Percentiles rank a stretch among this genome's conserved stretches.
These are phyloP conservation scores for Lobosporangium transversale DNA, from an alignment of 192 early-diverging fungal genomes.

Conservation along the genomic window DNA sequence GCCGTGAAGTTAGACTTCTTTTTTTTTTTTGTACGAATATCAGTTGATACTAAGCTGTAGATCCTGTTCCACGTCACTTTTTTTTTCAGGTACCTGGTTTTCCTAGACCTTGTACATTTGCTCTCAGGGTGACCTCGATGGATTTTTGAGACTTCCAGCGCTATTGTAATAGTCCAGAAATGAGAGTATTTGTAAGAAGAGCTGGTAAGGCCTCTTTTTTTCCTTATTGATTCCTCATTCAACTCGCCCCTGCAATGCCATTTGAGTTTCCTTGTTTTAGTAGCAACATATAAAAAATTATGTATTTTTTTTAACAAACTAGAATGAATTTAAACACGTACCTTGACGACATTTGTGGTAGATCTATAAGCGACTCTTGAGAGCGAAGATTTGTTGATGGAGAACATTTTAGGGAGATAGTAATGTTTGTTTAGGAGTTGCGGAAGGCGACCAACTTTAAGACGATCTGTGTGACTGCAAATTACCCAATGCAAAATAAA, in stretches of 20 bases:
- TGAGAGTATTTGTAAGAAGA: no score
- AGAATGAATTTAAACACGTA: constrained; percentile 4
- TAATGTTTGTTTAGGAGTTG: background rate
- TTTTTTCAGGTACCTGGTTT: constrained; percentile 35
- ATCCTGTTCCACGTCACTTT: background rate
- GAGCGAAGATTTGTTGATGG: constrained; percentile 36
- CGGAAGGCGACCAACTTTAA: background rate
- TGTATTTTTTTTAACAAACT: no score
- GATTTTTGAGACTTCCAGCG: constrained; percentile 52
- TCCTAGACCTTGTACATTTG: constrained; percentile 49
- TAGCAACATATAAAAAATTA: no score
- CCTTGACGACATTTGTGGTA: constrained; percentile 40
- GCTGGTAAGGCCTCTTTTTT: no score
- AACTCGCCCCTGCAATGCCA: no score
- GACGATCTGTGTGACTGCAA: constrained; percentile 19
- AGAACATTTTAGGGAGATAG: constrained; percentile 33
- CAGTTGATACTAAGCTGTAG: no score
- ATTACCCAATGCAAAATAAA: no score
- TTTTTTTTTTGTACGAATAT: no score
- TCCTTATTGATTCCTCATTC: no score
- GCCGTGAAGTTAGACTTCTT: background rate
- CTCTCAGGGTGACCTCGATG: constrained; percentile 41
- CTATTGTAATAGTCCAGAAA: constrained; percentile 2
- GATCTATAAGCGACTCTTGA: constrained; percentile 22
- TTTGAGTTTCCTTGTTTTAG: no score